These are phyloP conservation scores for Takakia lepidozioides DNA, from an alignment of 225 moss, liverwort and hornwort genomes.

Conservation along the genomic window DNA sequence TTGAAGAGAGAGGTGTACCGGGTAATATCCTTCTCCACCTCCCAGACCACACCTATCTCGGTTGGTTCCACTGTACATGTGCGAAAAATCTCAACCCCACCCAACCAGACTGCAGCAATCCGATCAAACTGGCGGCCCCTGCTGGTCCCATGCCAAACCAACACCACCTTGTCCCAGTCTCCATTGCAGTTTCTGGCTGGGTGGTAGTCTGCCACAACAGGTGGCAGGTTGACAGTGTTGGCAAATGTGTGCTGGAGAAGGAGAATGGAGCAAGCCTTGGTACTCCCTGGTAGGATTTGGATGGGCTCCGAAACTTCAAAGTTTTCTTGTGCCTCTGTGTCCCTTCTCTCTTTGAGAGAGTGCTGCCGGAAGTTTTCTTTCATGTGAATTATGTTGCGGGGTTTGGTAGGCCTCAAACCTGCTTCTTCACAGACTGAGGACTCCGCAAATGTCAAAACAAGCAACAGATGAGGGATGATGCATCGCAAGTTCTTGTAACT, in stretches of 20 bases:
- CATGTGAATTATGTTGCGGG: too few species aligned
- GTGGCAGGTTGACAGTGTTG: conserved; percentile 44
- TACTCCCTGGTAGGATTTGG: conserved; percentile 33
- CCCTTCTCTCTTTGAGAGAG: too few species aligned
- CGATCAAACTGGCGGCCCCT: conserved; percentile 86
- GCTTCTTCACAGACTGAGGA: too few species aligned
- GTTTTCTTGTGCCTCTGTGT: conserved; percentile 23
- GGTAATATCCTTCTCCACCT: conserved; percentile 89
- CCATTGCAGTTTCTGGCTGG: conserved; percentile 13
- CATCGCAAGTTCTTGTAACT: too few species aligned
- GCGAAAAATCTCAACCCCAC: conserved; percentile 86
- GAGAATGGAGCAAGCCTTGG: conserved; percentile 26
- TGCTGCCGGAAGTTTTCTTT: too few species aligned
- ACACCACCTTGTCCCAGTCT: conserved; percentile 55
- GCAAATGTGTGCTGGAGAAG: conserved; percentile 42
- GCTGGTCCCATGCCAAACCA: conserved; percentile 72
- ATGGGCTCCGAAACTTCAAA: conserved; percentile 48
- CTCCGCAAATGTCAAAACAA: too few species aligned
- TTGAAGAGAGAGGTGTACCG: conserved; percentile 61
- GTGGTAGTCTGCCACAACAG: conserved; percentile 22
- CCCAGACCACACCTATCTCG: conserved; percentile 66
- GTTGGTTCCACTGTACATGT: conserved; percentile 94
- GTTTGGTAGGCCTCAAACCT: too few species aligned
- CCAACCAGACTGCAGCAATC: conserved; percentile 86
- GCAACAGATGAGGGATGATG: too few species aligned